Base-by-base conservation (phyloP, 805 yeast species). In the Metahyphopichia silvanorum region DNA sequence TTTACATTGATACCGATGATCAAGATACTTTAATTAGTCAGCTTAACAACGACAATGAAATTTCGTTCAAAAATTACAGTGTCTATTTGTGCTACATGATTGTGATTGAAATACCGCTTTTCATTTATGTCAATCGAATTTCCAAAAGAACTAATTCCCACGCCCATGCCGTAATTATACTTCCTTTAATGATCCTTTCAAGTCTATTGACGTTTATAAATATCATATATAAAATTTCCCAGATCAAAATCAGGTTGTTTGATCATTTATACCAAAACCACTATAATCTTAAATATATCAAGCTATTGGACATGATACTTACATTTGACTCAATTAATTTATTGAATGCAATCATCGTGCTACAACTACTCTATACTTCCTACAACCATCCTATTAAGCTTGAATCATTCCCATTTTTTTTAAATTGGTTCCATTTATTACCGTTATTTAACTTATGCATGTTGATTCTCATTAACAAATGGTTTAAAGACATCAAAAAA, bases 381-480 rank as follows among this genome's bases (percentile, higher is more conserved):
- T 8, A 7, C 8, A 24, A 24, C 7, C 8, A 24, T 24, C 10
- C 11, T 21, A 11, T 9, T 21, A 9, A 21, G 11, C 11, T 21
- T 21, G n/a, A n/a, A n/a, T n/a, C n/a, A n/a, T n/a, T n/a, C n/a
- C 21, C 16, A 8, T 7, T 20, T 20, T 20, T 20, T 4, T 23
- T 31, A 7, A 28, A 27, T 28, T 27, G 19, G n/a, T 25, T 27
- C 25, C 30, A 27, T 25, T 25, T 33, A 15, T 15, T 40, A 14
- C 42, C 44, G 4, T 16, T 41, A 14, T 38, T 41, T 19, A 43
- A 45, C 30, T 31, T 35, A n/a, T n/a, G 29, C 2, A 32, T 35
- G 7, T 29, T 36, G 13, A 16, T 21, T 11, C 20, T 32, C 14
- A 35, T 44, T 20, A 34, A 31, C 3, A 19, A 20, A 13, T 41